These are phyloP conservation scores for Polyplosphaeria fusca DNA, from an alignment of 495 filamentous ascomycete genomes.

Conservation along the genomic window DNA sequence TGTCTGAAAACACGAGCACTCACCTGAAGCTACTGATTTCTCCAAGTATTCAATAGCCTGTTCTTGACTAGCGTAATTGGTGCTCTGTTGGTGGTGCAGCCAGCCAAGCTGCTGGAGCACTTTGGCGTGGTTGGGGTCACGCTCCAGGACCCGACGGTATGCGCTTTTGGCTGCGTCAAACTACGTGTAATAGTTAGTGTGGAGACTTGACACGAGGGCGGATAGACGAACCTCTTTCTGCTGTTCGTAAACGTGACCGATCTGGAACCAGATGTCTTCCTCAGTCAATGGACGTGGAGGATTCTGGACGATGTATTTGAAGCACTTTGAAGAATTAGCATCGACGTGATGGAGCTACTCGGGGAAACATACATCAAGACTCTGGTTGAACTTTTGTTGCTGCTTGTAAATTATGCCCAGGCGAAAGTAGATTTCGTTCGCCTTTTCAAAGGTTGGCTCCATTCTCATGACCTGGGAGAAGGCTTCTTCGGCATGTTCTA, in stretches of 20 bases:
- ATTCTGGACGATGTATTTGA: constrained; percentile 94
- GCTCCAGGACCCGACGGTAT: constrained; percentile 89
- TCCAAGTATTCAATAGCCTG: constrained; percentile 95
- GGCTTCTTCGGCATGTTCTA: constrained; percentile 97
- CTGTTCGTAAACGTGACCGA: constrained; percentile 97
- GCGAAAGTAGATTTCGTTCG: constrained; percentile 98
- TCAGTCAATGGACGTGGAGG: constrained; percentile 91
- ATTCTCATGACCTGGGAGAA: constrained; percentile 99
- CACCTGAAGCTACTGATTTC: constrained; percentile 92
- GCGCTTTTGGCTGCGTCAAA: constrained; percentile 89
- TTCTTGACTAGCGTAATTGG: constrained; percentile 83
- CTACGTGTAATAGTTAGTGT: constrained; percentile 50
- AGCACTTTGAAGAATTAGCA: constrained; percentile 61
- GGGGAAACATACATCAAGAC: constrained; percentile 69
- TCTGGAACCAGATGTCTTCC: constrained; percentile 99
- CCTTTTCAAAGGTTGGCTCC: constrained; percentile 97
- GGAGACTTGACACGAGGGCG: constrained; percentile 29
- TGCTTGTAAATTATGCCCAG: constrained; percentile 99
- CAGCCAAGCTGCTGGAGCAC: constrained; percentile 97
- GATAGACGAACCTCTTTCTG: constrained; percentile 84
- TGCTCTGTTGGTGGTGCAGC: constrained; percentile 95
- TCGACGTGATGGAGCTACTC: not conserved
- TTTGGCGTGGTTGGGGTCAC: constrained; percentile 95
- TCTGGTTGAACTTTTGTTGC: constrained; percentile 88
- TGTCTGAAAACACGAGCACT: constrained; percentile 38